A percentile compares a stretch with the other conserved stretches of the same genome.
These are phyloP conservation scores for Termitomyces sp. DNA, from an alignment of 768 basidiomycete genomes.

Conservation along the genomic window DNA sequence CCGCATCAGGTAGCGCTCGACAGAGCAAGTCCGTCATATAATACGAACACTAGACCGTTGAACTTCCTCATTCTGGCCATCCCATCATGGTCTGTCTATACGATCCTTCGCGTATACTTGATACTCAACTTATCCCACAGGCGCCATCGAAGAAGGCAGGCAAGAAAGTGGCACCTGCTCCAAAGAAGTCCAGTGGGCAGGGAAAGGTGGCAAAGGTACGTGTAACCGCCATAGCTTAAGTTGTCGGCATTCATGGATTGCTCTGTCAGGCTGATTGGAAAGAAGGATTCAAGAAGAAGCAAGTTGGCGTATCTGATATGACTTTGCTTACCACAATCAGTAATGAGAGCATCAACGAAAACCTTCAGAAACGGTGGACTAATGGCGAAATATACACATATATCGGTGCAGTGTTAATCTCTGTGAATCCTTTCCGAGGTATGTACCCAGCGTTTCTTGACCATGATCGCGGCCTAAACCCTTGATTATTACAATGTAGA, in stretches of 20 bases:
- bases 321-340: constrained; percentile 94
- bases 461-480: constrained; percentile 7
- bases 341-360: constrained; percentile 97
- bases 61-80: constrained; percentile 1
- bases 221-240: neutral
- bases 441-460: constrained; percentile 12
- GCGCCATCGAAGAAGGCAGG: constrained; percentile 89
- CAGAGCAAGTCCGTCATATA: neutral
- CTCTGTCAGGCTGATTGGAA: constrained; percentile 93
- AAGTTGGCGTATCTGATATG: constrained; percentile 98
- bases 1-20: neutral
- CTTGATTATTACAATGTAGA: constrained; percentile 43
- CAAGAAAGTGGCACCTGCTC: constrained; percentile 67
- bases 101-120: neutral
- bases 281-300: constrained; percentile 99
- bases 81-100: constrained; percentile 15
- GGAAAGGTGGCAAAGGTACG: constrained; percentile 77
- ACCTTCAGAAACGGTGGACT: constrained; percentile 94
- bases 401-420: constrained; percentile 96
- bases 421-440: constrained; percentile 99
- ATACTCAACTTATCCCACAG: constrained; percentile 32
- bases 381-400: constrained; percentile 98
- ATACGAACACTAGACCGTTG: neutral
- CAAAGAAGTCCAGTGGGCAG: constrained; percentile 59
- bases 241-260: constrained; percentile 10